Base-by-base conservation (phyloP, 1,139 yeast species). In the Hansenula sp. region DNA sequence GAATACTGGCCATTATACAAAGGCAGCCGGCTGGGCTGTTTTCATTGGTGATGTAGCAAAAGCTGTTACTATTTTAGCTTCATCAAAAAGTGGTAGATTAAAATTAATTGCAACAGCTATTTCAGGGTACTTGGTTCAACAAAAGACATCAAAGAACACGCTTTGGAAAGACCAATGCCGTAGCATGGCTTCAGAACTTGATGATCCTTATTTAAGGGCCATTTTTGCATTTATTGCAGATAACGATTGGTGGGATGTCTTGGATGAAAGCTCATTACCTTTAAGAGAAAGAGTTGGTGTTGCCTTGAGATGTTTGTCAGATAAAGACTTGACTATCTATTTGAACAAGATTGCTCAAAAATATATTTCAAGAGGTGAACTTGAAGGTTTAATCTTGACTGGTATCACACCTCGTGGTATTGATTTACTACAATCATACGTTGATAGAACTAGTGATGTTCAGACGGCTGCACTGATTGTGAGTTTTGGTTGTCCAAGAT, bases 21-120 rank as follows among this genome's bases (percentile, higher is more conserved):
- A 92, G 57, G 97, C 98, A 1, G 98, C 97, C 0, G 97, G 95
- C 0, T 88, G 96, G 96, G 97, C 97, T 0, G 92, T 89, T 1
- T 92, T 92, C 61, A 94, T 88, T 58, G 96, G 96, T 2, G 86
- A 89, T 59, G 85, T 92, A 2, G 75, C 77, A 5, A 73, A 81
- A 42, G 96, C 97, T 0, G 85, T 90, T 10, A 79, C 77, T 27
- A 82, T 88, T 12, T 66, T 92, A 41, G 70, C 79, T 1, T 64
- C 70, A 6, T 61, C 70, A 2, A 65, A 62, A 35, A 64, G 55
- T 36, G 63, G 62, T 43, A 66, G 83, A 38, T 69, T 87, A 36
- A 64, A 85, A 38, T 70, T 92, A 37, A 89, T 92, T 73, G 88
- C 96, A 0, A 84, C 97, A 0, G 97, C 97, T 0, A 87, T 92